Evolutionary conservation across 768 basidiomycete genomes (phyloP).

Genomic region (Boletus sp.): DNA sequence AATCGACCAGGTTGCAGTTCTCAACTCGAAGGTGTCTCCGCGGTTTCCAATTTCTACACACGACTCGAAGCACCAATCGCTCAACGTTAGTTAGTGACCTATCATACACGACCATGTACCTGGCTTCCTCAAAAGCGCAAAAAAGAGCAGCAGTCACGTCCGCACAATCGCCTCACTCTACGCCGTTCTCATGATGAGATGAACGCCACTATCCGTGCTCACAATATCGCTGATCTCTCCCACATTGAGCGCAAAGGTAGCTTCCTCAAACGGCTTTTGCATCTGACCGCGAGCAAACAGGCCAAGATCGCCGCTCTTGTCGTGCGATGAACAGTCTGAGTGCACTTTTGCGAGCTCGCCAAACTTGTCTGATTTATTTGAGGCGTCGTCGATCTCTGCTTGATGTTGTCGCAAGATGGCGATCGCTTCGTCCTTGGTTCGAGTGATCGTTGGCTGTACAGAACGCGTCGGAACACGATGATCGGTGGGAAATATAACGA

Average conservation of each 20-base stretch:
- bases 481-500: not conserved
- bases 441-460: constrained; percentile 72
- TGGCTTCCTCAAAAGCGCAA: not conserved
- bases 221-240: constrained; percentile 81
- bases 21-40: not conserved
- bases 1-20: not conserved
- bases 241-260: constrained; percentile 66
- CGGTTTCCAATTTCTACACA: not conserved
- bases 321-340: constrained; percentile 90
- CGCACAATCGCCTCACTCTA: constrained; percentile 29
- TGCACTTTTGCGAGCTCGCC: constrained; percentile 69
- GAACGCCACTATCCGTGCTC: constrained; percentile 92
- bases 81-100: not conserved
- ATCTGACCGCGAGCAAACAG: constrained; percentile 84
- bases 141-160: constrained; percentile 1
- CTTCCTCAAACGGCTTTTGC: constrained; percentile 98
- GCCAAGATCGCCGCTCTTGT: constrained; percentile 83
- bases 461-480: not conserved
- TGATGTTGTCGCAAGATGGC: constrained; percentile 68
- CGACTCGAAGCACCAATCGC: not conserved
- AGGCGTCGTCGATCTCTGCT: constrained; percentile 49
- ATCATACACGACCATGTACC: constrained; percentile 2
- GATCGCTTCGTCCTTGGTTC: constrained; percentile 87
- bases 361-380: constrained; percentile 56
- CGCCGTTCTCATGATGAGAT: constrained; percentile 85